Evolutionary conservation across 2,329 filamentous ascomycete species (phyloP), one percentile per base, ranked within the genome.

Genomic region (Diaporthe destruens): DNA sequence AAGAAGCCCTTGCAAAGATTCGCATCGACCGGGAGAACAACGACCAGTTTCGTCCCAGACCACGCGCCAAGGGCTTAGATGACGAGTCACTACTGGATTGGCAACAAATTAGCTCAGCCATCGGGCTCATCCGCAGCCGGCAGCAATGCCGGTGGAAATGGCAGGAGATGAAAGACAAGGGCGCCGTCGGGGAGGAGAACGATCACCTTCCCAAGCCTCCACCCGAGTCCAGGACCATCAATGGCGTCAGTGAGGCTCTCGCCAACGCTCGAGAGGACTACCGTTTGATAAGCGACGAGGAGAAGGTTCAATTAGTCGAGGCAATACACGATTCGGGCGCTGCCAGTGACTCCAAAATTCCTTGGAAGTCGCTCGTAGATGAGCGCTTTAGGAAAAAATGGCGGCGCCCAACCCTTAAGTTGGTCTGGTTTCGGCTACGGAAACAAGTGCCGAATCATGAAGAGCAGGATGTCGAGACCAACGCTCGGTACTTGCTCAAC

Each of bases 71-170:
- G 1, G n/a, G 81, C 82, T 20, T 79, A 84, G 69, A 73, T 1
- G 85, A 88, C 55, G 87, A 89, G 74, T 82, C 85, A 23, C 80
- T 90, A 42, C 85, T 94, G 74, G 89, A 92, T 76, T 95, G 92
- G 92, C 84, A 87, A 65, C 80, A 84, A 11, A 88, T 95, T 32
- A 91, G 90, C 76, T 82, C 88, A 73, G 85, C 85, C 69, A 91
- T 95, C 88, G 85, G 83, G 18, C 84, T 85, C 61, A 89, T 85
- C 11, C 86, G 93, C 56, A 92, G 88, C 74, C 87, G 90, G 3
- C 85, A 93, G 32, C 92, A 94, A 79, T 94, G 92, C 78, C 85
- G 87, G 34, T 85, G 85, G 34, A 94, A 95, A 78, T 94, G 91
- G 90, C 88, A 87, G 73, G 80, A 83, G 36, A 75, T 90, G 23